These are phyloP conservation scores for Yamadazyma sp. DNA, from an alignment of 1,139 yeast genomes.

Conservation along the genomic window DNA sequence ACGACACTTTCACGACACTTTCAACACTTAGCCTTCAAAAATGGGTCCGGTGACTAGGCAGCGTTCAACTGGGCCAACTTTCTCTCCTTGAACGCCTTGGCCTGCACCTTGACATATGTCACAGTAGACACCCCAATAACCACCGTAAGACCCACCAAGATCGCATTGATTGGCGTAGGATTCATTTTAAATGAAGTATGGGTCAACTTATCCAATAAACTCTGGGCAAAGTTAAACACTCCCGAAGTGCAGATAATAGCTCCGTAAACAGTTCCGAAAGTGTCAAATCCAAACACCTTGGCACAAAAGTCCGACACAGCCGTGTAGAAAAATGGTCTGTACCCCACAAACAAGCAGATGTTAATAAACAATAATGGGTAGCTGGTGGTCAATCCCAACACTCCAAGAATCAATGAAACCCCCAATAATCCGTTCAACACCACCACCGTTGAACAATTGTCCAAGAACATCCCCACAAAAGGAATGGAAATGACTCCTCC, in stretches of 20 bases:
- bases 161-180: slow-evolving; percentile 40
- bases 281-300: slow-evolving; percentile 49
- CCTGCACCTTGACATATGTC: slow-evolving; percentile 30
- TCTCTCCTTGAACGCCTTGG: slow-evolving; percentile 22
- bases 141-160: slow-evolving; percentile 27
- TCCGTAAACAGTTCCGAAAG: slow-evolving; percentile 50
- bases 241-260: slow-evolving; percentile 45
- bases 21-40: too few relatives aligned
- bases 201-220: slow-evolving; percentile 38
- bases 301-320: slow-evolving; percentile 47
- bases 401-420: slow-evolving; percentile 36
- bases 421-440: slow-evolving; percentile 31
- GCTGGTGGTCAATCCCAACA: slow-evolving; percentile 35
- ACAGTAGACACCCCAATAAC: slow-evolving; percentile 33
- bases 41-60: slow-evolving; percentile 2
- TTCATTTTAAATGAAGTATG: slow-evolving; percentile 42
- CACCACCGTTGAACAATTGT: slow-evolving; percentile 33
- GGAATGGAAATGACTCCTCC: slow-evolving; percentile 47
- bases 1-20: too few relatives aligned
- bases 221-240: slow-evolving; percentile 37
- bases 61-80: slow-evolving; percentile 8
- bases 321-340: slow-evolving; percentile 47
- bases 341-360: slow-evolving; percentile 39
- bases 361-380: slow-evolving; percentile 32
- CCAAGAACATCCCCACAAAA: slow-evolving; percentile 42